Conservation (phyloP, 2,329 filamentous ascomycete genomes). For the Trichoderma breve region DNA sequence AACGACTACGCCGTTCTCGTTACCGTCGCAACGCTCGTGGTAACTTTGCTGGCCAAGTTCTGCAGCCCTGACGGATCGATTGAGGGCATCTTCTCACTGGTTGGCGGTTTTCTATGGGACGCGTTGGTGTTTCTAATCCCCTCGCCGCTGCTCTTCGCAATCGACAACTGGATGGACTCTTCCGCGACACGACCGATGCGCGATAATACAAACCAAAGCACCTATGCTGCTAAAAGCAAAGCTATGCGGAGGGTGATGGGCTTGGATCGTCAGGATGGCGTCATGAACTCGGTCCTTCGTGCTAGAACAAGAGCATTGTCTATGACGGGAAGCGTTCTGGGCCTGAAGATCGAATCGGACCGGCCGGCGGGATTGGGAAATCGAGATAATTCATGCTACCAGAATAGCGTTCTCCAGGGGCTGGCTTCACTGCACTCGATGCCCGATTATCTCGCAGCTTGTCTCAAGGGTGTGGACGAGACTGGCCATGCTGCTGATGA, state of each 20-base stretch:
- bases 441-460: conserved; percentile 59
- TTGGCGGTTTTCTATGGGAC: conserved; percentile 58
- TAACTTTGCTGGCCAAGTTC: conserved; percentile 36
- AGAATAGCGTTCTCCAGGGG: conserved; percentile 90
- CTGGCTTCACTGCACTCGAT: conserved; percentile 74
- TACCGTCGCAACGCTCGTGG: conserved; percentile 33
- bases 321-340: conserved; percentile 46
- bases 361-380: conserved; percentile 75
- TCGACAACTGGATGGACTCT: conserved; percentile 55
- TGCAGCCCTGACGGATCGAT: conserved; percentile 36
- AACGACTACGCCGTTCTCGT: conserved; percentile 38
- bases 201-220: conserved; percentile 37
- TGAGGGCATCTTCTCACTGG: conserved; percentile 28
- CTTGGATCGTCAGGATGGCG: conserved; percentile 50
- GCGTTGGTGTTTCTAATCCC: conserved; percentile 57
- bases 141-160: conserved; percentile 52
- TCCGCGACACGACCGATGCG: conserved; percentile 41
- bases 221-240: conserved; percentile 61
- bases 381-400: conserved; percentile 93
- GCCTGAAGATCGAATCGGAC: conserved; percentile 41
- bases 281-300: conserved; percentile 57
- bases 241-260: conserved; percentile 63
- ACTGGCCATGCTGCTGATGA: conserved; percentile 28
- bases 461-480: conserved; percentile 34
- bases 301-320: conserved; percentile 57